A percentile compares a stretch with the other conserved stretches of the same genome.
Evolutionary conservation across 2,329 filamentous ascomycete genomes (phyloP).

Genomic region (Trichoderma arundinaceum): DNA sequence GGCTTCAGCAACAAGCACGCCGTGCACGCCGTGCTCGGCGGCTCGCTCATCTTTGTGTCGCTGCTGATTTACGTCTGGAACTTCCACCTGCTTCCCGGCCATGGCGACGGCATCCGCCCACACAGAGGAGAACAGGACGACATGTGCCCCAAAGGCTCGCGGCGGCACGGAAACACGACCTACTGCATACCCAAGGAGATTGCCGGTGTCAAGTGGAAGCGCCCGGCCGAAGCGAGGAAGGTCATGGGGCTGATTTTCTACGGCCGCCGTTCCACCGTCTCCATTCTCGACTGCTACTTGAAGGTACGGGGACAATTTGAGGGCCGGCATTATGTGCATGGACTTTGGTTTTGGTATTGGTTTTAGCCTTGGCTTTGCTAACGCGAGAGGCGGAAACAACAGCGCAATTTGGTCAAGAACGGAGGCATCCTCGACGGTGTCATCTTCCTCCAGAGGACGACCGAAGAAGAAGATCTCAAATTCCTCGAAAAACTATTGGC

Average conservation of each 20-base stretch:
- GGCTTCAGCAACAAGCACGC: conserved; percentile 27
- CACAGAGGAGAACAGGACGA: conserved; percentile 9
- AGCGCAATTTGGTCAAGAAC: conserved; percentile 52
- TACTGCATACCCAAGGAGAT: conserved; percentile 21
- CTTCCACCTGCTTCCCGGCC: conserved; percentile 25
- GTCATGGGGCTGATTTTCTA: conserved; percentile 56
- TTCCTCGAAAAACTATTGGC: conserved; percentile 49
- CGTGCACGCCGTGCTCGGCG: conserved; percentile 28
- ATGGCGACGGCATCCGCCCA: neutral
- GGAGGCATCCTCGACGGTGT: conserved; percentile 53
- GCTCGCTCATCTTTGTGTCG: conserved; percentile 18
- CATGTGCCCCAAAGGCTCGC: conserved; percentile 18
- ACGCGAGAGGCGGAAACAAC: conserved; percentile 1
- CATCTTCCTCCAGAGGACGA: conserved; percentile 52
- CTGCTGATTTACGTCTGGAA: conserved; percentile 30
- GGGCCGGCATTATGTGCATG: neutral
- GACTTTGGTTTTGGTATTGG: no score
- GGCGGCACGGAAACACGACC: conserved; percentile 20
- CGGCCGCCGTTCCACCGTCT: conserved; percentile 51
- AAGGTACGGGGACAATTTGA: conserved; percentile 40
- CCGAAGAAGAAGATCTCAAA: conserved; percentile 46
- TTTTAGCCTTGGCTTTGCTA: neutral
- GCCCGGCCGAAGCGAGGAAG: conserved; percentile 36
- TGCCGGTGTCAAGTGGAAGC: conserved; percentile 24
- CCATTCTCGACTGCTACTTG: conserved; percentile 55